Evolutionary conservation across 148 eudicot genomes (phyloP).

Genomic region (Spergularia bocconei): DNA sequence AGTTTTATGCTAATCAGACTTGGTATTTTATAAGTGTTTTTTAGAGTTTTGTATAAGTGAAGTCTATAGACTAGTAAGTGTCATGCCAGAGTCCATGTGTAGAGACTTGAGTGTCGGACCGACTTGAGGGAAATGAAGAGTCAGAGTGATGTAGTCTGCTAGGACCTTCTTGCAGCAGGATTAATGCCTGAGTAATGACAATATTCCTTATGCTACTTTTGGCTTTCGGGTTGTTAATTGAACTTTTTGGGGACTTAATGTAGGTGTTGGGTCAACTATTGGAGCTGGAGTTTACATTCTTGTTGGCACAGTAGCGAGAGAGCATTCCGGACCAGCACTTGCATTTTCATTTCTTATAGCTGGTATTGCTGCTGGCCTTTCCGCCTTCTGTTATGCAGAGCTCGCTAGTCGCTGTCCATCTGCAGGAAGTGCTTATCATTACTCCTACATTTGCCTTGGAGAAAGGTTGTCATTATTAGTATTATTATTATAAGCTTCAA

Average conservation of each 20-base stretch:
- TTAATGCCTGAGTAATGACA: not conserved
- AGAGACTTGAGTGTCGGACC: not conserved
- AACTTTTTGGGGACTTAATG: not conserved
- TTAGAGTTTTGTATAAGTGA: not conserved
- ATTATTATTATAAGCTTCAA: not conserved
- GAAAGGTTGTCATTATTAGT: slow-evolving; percentile 47
- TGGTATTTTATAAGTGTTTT: not conserved
- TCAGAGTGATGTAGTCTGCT: not conserved
- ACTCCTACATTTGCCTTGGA: slow-evolving; percentile 65
- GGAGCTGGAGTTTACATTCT: slow-evolving; percentile 81
- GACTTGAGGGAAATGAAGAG: no score
- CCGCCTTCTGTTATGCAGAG: slow-evolving; percentile 70
- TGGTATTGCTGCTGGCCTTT: slow-evolving; percentile 68
- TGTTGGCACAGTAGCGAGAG: slow-evolving; percentile 68
- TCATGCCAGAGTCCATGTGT: not conserved
- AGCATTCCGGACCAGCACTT: slow-evolving; percentile 61
- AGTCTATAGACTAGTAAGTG: not conserved
- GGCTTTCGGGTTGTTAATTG: not conserved
- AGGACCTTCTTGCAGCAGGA: not conserved
- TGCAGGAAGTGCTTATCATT: slow-evolving; percentile 78
- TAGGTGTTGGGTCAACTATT: slow-evolving; percentile 69
- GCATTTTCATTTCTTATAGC: slow-evolving; percentile 53
- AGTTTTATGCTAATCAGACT: not conserved
- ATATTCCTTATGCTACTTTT: not conserved
- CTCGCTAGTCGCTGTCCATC: slow-evolving; percentile 68